A percentile compares a stretch with the other conserved stretches of the same genome.
Conservation (phyloP, 2,329 filamentous ascomycete species). For the Bipolaris bicolor region DNA sequence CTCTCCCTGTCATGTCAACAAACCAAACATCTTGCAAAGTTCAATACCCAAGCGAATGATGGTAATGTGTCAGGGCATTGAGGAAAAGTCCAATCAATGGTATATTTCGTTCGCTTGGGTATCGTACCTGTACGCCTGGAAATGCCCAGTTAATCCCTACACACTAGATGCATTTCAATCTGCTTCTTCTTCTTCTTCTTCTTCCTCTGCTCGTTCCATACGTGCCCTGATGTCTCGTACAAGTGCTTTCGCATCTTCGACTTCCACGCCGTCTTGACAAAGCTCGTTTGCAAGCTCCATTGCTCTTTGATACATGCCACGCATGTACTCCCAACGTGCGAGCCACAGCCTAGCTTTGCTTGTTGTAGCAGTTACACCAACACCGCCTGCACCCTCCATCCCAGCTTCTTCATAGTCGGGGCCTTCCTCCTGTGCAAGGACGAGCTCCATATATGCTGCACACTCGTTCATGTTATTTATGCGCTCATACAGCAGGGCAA, state of each 20-base stretch:
- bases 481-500: conserved; percentile 86
- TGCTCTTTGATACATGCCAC: conserved; percentile 75
- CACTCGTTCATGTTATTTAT: conserved; percentile 79
- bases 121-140: conserved; percentile 19
- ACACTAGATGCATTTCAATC: conserved; percentile 2
- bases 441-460: conserved; percentile 94
- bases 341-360: conserved; percentile 95
- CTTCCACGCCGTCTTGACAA: conserved; percentile 93
- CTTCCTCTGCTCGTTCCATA: conserved; percentile 59
- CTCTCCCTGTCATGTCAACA: not conserved
- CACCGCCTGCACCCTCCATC: conserved; percentile 61
- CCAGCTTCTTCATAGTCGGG: conserved; percentile 47
- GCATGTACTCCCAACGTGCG: conserved; percentile 78
- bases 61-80: not conserved
- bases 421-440: conserved; percentile 88
- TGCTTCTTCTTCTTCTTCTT: conserved; percentile 25
- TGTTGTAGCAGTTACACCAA: conserved; percentile 88
- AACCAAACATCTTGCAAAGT: no score
- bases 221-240: conserved; percentile 84
- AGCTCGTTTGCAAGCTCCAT: conserved; percentile 86
- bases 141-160: conserved; percentile 2
- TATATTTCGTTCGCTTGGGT: conserved; percentile 9
- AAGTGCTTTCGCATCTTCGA: conserved; percentile 94
- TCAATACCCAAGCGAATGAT: no score
- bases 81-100: not conserved